These are phyloP conservation scores for Rhizophagus clarus DNA, from an alignment of 192 early-diverging fungal genomes.

Conservation along the genomic window DNA sequence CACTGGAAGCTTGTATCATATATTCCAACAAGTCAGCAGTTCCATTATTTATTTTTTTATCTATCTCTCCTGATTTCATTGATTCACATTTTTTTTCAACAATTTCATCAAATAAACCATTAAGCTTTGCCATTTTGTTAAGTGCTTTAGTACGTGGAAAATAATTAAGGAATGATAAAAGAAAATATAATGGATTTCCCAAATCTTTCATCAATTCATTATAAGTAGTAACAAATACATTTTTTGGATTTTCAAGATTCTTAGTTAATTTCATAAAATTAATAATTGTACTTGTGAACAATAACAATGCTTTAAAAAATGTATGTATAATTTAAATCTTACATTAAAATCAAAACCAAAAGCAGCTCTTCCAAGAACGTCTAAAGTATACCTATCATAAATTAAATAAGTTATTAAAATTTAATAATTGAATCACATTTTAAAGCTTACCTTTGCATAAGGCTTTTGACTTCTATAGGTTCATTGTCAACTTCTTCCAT, in stretches of 20 bases:
- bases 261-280: not conserved
- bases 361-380: conserved; percentile 3
- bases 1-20: not conserved
- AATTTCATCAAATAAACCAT: not conserved
- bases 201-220: not conserved
- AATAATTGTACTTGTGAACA: not conserved
- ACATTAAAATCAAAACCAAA: conserved; percentile 15
- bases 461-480: not conserved
- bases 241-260: not conserved
- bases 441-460: not conserved
- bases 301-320: not conserved
- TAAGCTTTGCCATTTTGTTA: not conserved
- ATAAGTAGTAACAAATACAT: not conserved
- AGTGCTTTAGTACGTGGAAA: not conserved
- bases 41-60: not conserved
- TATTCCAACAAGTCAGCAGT: not conserved
- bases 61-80: not conserved
- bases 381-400: not conserved
- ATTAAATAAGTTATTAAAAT: too few species aligned
- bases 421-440: not conserved
- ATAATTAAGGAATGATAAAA: not conserved
- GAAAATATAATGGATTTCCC: not conserved
- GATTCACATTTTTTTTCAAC: not conserved
- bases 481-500: not conserved
- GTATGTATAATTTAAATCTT: not conserved